Percentiles rank a stretch among this genome's conserved stretches.
These are phyloP conservation scores for Blastocystis sp. DNA, from an alignment of 352 stramenopile species.

Conservation along the genomic window DNA sequence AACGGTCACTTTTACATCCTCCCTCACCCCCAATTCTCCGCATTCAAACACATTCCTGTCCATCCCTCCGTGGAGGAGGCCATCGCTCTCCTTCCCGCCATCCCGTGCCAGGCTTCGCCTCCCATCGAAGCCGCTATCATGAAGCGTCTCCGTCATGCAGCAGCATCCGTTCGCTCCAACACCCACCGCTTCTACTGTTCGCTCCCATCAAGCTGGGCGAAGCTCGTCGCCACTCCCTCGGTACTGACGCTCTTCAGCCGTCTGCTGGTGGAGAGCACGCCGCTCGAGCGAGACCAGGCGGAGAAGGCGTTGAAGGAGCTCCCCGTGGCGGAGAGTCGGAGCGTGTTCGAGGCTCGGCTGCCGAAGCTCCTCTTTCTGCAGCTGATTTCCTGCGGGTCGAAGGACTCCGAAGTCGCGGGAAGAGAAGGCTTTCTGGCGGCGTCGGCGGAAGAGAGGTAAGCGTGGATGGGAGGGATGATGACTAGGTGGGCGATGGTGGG, in stretches of 20 bases:
- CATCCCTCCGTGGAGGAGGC: conserved; percentile 26
- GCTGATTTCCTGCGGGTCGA: background rate
- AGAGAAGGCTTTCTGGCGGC: background rate
- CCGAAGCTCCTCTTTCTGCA: conserved; percentile 35
- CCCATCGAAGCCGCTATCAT: background rate
- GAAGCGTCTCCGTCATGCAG: background rate
- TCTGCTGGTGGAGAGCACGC: background rate
- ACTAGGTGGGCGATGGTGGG: background rate
- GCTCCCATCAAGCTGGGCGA: background rate
- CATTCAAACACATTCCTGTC: background rate
- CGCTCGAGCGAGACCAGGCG: conserved; percentile 5
- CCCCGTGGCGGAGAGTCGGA: no score
- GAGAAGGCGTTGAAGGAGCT: background rate
- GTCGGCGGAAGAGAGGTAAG: background rate
- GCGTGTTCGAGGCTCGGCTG: background rate
- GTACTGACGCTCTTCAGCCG: background rate
- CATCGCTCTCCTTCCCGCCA: background rate
- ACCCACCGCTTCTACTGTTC: background rate
- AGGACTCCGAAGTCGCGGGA: background rate
- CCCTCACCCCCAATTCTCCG: conserved; percentile 11
- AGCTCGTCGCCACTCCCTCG: background rate
- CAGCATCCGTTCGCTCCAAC: background rate
- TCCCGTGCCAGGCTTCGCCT: background rate
- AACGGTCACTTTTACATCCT: conserved; percentile 11
- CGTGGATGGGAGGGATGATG: background rate